Evolutionary conservation across 176 grass and related monocot species (phyloP), one percentile per base, ranked within the genome.

Genomic region (Elymus sibiricus): DNA sequence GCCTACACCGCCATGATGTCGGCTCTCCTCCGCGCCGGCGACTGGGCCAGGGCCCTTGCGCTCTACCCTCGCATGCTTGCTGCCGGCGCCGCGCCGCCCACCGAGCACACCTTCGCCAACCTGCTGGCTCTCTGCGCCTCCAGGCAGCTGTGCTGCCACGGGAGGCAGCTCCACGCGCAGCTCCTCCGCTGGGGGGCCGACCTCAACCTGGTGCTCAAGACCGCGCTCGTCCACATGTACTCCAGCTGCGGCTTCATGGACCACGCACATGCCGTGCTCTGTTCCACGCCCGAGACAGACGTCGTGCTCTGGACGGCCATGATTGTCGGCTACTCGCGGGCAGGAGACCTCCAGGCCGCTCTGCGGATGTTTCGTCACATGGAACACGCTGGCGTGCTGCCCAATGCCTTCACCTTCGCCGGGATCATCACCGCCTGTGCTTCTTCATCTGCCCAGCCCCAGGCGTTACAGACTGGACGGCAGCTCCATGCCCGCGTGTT

Each of bases 1-100:
- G 95, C 88, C 24, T 98, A 84, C 82, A 98, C 93, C 12, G 76
- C 68, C 87, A 87, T 98, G 83, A 94, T 95, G 64, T 84, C 91
- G 0, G 86, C 83, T 37, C 53, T 89, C 60, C 24, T 89, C 77
- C 89, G 89, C 15, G 61, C 91, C 6, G 87, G 80, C 22, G 74
- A 95, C 15, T 88, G 67, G 87, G 58, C 3, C 1, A 75, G 39
- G 43, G 93, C 89, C 4, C 32, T 98, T 1, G 82, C 79, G 28
- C 74, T 98, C 26, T 98, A 90, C 58, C 73, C 79, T 7, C 35
- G 58, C 74, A 98, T 98, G 93, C 83, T 94, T 13, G 28, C 56
- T n/a, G 64, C 79, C 5, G 81, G 60, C 6, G 85, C 82, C 5
- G 83, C 82, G 11, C 40, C 75, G 15, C 95, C 95, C 22, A 92